A percentile compares a stretch with the other conserved stretches of the same genome.
Conservation (phyloP, 1,284 basidiomycete genomes). For the Leccinum griseonigrum region DNA sequence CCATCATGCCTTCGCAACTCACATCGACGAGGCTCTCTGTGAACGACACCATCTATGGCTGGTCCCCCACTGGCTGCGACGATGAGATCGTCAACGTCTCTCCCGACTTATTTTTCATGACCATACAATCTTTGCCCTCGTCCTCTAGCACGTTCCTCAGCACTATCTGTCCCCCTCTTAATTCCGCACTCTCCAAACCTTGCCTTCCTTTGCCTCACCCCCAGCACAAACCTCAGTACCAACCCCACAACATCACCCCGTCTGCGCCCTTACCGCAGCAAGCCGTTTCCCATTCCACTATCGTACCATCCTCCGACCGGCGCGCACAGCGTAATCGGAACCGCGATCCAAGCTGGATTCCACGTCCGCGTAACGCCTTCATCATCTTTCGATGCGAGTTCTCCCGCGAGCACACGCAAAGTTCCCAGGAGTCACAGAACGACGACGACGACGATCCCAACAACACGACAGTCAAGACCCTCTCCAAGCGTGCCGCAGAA, state of each 20-base stretch:
- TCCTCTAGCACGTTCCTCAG: constrained; percentile 8
- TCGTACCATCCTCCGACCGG: constrained; percentile 32
- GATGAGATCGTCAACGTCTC: constrained; percentile 30
- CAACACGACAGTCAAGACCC: constrained; percentile 37
- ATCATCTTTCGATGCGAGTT: constrained; percentile 86
- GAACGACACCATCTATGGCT: constrained; percentile 19
- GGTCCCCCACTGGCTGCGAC: constrained; percentile 28
- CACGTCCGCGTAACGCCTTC: constrained; percentile 85
- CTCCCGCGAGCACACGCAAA: constrained; percentile 37
- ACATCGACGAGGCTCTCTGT: background rate
- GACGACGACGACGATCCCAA: constrained; percentile 23
- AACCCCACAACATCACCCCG: background rate
- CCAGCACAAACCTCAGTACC: background rate
- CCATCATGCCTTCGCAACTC: background rate
- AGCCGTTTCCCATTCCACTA: background rate
- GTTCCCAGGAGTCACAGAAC: constrained; percentile 17
- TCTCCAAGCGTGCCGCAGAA: constrained; percentile 62
- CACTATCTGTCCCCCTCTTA: constrained; percentile 19
- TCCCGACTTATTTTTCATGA: constrained; percentile 14
- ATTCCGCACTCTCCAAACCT: background rate
- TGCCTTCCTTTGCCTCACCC: background rate
- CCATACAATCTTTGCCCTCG: constrained; percentile 8
- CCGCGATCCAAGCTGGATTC: constrained; percentile 62
- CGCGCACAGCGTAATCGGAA: constrained; percentile 33
- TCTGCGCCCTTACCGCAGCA: background rate